A percentile compares a stretch with the other conserved stretches of the same genome.
Evolutionary conservation across 768 basidiomycete species (phyloP).

Genomic region (Amanita thiersii): DNA sequence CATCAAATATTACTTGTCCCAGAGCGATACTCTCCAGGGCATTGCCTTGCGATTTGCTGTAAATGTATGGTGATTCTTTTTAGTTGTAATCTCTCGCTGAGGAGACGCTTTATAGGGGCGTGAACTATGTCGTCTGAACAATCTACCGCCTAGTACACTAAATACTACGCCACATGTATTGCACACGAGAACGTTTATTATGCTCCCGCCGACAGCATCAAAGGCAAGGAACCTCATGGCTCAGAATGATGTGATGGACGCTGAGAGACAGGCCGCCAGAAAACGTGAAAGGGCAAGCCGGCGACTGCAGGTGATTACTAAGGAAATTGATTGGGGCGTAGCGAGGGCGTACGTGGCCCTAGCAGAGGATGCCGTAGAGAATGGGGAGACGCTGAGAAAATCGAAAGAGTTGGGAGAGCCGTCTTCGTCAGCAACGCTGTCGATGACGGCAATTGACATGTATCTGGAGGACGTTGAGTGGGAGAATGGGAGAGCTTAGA

Average conservation of each 20-base stretch:
- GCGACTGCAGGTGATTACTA: constrained; percentile 54
- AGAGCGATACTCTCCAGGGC: constrained; percentile 54
- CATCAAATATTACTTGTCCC: constrained; percentile 45
- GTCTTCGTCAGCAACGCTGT: constrained; percentile 20
- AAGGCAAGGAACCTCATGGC: constrained; percentile 4
- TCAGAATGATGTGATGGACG: constrained; percentile 18
- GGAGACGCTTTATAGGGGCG: constrained; percentile 29
- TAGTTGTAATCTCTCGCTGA: not conserved
- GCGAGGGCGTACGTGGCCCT: constrained; percentile 66
- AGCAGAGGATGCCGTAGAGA: constrained; percentile 36
- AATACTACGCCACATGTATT: constrained; percentile 67
- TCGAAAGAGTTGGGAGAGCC: constrained; percentile 20
- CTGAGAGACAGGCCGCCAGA: constrained; percentile 32
- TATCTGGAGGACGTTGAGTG: constrained; percentile 69
- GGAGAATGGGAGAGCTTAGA: constrained; percentile 32
- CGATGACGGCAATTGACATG: constrained; percentile 42
- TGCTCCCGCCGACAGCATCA: constrained; percentile 39
- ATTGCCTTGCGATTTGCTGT: constrained; percentile 53
- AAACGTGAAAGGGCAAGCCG: constrained; percentile 50
- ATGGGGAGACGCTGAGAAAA: constrained; percentile 20
- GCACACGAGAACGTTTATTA: constrained; percentile 54
- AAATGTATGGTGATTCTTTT: constrained; percentile 38
- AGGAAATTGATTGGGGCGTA: constrained; percentile 61
- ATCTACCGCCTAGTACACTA: constrained; percentile 54
- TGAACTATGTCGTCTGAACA: constrained; percentile 57